Base-by-base conservation (phyloP, 805 yeast genomes). In the Pichia kluyveri region DNA sequence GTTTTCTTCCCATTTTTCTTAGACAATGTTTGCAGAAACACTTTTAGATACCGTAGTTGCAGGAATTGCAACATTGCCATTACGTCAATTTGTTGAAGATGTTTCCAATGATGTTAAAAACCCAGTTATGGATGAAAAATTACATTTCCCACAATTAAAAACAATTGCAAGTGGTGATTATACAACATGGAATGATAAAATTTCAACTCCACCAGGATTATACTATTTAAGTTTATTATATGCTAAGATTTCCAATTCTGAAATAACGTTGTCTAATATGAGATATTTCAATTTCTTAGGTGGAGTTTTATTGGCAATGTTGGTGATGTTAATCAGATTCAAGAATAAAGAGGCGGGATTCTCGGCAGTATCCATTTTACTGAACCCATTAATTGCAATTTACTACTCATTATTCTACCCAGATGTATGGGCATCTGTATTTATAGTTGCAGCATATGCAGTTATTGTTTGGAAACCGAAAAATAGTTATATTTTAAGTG, bases 151-250 rank as follows among this genome's bases (percentile, higher is more conserved):
- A 8, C 98, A 93, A 69, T 80, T 95, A 8, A 72, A 77, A 49
- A 72, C 69, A 43, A 89, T 84, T 59, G 76, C 87, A 50, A 55
- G 61, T 1, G 83, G 83, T 12, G 69, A 79, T 45, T 88, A 80
- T 67, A 46, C 53, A n/a, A 57, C 68, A 1, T 89, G 96, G 96
- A 88, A 93, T 62, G 73, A 80, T 12, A 90, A 91, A 60, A 88
- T 93, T 60, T 91, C 99, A 2, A 93, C 99, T 0, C 99, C 99
- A 1, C 98, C 98, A 1, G 99, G 98, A 0, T 68, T 91, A 17
- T 91, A 93, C 60, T 48, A 63, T 7, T 53, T 77, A 10, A 79
- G 77, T 6, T 64, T 65, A 32, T 52, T 54, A 3, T 75, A 71
- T 51, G 42, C 68, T 9, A 65, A 65, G 36, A 44, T 72, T 3